Conservation (phyloP, 345 rosid species). For the Turnera subulata region DNA sequence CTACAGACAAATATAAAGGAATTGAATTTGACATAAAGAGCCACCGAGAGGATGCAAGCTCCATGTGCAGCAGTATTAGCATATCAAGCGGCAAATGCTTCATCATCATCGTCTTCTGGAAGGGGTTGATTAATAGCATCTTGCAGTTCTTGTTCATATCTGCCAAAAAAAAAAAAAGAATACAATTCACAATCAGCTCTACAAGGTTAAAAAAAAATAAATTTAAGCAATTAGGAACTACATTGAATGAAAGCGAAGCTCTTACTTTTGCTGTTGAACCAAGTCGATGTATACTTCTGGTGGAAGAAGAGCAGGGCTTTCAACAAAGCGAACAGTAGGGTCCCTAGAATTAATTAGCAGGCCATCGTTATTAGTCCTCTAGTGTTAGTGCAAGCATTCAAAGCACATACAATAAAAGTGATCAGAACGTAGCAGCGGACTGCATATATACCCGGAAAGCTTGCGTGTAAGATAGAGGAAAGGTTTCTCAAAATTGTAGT, state of each 20-base stretch:
- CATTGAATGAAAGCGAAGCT: background rate
- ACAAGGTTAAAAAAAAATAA: background rate
- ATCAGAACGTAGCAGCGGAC: background rate
- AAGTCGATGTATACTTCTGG: slow-evolving; percentile 22
- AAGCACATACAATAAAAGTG: background rate
- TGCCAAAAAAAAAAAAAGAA: background rate
- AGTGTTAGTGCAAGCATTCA: background rate
- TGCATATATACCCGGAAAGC: slow-evolving; percentile 74
- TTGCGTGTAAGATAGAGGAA: slow-evolving; percentile 87
- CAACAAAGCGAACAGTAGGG: slow-evolving; percentile 19
- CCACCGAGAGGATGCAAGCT: background rate
- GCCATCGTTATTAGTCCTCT: background rate
- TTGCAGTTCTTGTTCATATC: slow-evolving; percentile 22
- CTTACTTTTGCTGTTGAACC: slow-evolving; percentile 21
- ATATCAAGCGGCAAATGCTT: slow-evolving; percentile 7
- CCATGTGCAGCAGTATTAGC: background rate
- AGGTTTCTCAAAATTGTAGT: slow-evolving; percentile 91
- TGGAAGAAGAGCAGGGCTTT: slow-evolving; percentile 18
- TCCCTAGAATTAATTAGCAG: slow-evolving; percentile 11
- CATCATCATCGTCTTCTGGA: slow-evolving; percentile 33
- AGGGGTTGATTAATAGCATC: slow-evolving; percentile 26
- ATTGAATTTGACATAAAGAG: background rate
- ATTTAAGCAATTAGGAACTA: too few relatives aligned
- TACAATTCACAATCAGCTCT: background rate
- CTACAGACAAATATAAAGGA: background rate